Evolutionary conservation across 1,284 basidiomycete species (phyloP).

Genomic region (Boletus calvinii): DNA sequence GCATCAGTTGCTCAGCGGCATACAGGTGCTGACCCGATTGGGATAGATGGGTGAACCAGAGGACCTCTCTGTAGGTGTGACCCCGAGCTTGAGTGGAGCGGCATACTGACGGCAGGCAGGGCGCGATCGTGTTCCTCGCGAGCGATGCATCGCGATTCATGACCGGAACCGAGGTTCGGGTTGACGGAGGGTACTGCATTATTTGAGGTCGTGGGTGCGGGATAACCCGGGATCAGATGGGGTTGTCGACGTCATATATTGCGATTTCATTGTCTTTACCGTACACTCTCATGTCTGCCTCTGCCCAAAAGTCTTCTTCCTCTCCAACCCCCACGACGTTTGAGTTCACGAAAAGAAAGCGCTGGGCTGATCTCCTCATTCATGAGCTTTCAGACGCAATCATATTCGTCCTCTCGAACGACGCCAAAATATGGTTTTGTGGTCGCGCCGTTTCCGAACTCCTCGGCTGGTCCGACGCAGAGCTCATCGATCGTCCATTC

Average conservation of each 20-base stretch:
- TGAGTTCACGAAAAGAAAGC: constrained; percentile 83
- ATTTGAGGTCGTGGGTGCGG: constrained; percentile 42
- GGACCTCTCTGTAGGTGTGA: constrained; percentile 60
- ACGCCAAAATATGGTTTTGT: constrained; percentile 67
- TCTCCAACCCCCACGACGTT: constrained; percentile 38
- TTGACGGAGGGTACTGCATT: constrained; percentile 84
- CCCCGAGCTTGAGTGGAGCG: neutral
- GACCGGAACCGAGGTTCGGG: constrained; percentile 80
- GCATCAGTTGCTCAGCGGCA: constrained; percentile 14
- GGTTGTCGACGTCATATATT: constrained; percentile 26
- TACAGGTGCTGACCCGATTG: constrained; percentile 8
- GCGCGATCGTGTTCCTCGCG: constrained; percentile 81
- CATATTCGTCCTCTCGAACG: constrained; percentile 62
- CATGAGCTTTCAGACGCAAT: constrained; percentile 75
- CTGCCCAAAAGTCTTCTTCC: constrained; percentile 13
- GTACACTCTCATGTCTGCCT: constrained; percentile 21
- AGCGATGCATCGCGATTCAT: constrained; percentile 86
- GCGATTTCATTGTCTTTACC: constrained; percentile 1
- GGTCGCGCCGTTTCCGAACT: constrained; percentile 67
- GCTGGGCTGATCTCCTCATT: constrained; percentile 82
- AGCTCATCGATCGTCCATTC: constrained; percentile 68
- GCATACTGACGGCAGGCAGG: constrained; percentile 41
- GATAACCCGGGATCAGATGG: constrained; percentile 15
- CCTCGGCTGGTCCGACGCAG: constrained; percentile 72
- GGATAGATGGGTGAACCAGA: constrained; percentile 75